A percentile compares a stretch with the other conserved stretches of the same genome.
Evolutionary conservation across 441 rosid genomes (phyloP).

Genomic region (Gossypium schwendimanii): DNA sequence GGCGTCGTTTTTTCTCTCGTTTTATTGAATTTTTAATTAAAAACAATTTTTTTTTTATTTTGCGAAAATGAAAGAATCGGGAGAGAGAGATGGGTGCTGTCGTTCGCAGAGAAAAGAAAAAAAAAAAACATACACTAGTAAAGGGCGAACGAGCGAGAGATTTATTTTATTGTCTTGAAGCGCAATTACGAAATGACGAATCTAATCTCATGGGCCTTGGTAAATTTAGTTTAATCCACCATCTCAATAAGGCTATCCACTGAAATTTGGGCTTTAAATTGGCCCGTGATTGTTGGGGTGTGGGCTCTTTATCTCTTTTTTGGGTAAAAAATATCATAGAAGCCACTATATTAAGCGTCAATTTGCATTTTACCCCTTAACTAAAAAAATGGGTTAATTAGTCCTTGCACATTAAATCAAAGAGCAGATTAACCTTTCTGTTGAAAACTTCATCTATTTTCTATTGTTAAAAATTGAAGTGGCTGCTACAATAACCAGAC

Average conservation of each 20-base stretch:
- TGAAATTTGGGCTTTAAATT: not conserved
- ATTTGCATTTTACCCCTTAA: too few relatives aligned
- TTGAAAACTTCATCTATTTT: too few relatives aligned
- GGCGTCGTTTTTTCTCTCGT: not conserved
- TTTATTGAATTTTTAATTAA: not conserved
- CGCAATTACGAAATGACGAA: not conserved
- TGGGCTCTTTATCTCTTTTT: not conserved
- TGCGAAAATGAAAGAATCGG: not conserved
- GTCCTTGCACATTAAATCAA: too few relatives aligned
- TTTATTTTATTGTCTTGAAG: not conserved
- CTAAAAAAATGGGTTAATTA: rapidly evolving
- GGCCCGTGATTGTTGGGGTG: not conserved
- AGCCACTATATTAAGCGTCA: too few relatives aligned
- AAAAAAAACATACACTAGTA: not conserved
- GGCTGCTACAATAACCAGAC: too few relatives aligned
- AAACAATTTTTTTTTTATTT: not conserved
- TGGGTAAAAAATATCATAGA: rapidly evolving
- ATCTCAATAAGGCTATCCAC: not conserved
- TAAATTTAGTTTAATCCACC: not conserved
- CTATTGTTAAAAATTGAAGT: too few relatives aligned
- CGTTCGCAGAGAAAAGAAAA: not conserved
- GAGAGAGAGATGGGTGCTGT: not conserved
- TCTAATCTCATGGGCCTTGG: not conserved
- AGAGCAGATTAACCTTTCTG: rapidly evolving
- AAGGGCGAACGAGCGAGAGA: not conserved